Base-by-base conservation (phyloP, 495 filamentous ascomycete species). In the Baudoinia panamericana region DNA sequence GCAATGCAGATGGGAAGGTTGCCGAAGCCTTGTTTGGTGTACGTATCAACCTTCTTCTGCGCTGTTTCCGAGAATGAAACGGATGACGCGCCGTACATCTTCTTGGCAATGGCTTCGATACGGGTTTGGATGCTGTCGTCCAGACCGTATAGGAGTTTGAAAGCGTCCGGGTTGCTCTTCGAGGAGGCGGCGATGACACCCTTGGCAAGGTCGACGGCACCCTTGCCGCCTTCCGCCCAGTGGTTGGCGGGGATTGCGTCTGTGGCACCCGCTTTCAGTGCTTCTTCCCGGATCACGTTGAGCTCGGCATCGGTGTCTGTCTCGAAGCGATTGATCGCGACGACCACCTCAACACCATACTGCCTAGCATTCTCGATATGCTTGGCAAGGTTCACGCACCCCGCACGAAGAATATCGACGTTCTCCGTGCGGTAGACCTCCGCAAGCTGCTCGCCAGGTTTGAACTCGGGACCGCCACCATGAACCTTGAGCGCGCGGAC, bases 401-500 rank as follows among this genome's bases (percentile, higher is more conserved):
- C 90, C 45, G 75, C 76, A 34, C 85, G 75, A 29, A 97, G 72
- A 16, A 95, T 66, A 11, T 95, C 88, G 25, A 93, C 73, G 52
- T 96, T 93, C 68, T 97, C 90, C 17, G 83, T 81, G 43, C 78
- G 76, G 65, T 96, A 97, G 13, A 90, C 76, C 42, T 87, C 78
- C 46, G 76, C 69, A 11, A 95, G 73, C 29, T 82, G 60, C 31
- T 78, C 83, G 26, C 88, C 90, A 20, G 88, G 82, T 22, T 76
- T 75, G 55, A 96, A 93, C 31, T 87, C 79, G 15, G 90, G 88
- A 25, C 87, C 90, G 20, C 88, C 90, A 45, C 90, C 90, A 55
- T 97, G 90, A 12, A 94, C 86, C 69, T 97, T 97, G 36, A 97
- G 67, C 2, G 90, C 90, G 49, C 90, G 79, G 30, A 96, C 83